phyloP scores from a whole-genome alignment of 2,329 filamentous ascomycete species.

The Venturia aucupariae region DNA sequence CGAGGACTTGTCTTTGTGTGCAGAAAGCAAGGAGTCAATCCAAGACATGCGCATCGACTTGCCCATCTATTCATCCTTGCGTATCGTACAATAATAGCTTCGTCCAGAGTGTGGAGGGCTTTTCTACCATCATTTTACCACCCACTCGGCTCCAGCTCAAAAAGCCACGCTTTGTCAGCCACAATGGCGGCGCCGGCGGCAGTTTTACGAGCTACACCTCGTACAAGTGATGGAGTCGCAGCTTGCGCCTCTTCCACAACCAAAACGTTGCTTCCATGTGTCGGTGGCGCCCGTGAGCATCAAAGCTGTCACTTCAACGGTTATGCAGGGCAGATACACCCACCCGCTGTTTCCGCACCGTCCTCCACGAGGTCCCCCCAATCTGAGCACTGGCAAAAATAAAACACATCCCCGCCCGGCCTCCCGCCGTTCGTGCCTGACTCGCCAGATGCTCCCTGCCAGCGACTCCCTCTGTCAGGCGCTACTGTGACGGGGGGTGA shows the following conservation, averaged over 20 bases:
- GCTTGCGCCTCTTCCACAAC: not conserved
- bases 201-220: not conserved
- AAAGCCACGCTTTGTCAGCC: not conserved
- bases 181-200: not conserved
- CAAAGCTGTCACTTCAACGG: constrained; percentile 2
- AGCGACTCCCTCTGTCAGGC: not conserved
- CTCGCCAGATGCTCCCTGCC: not conserved
- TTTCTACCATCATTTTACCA: not conserved
- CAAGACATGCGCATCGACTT: not conserved
- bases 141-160: not conserved
- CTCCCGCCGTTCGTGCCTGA: not conserved
- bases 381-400: constrained; percentile 1
- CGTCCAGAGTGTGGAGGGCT: not conserved
- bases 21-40: not conserved
- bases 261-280: not conserved
- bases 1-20: not conserved
- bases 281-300: not conserved
- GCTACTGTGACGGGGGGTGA: not conserved
- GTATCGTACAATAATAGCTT: not conserved
- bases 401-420: not conserved
- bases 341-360: not conserved
- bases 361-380: not conserved
- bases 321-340: not conserved
- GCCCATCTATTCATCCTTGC: not conserved
- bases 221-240: not conserved